Base-by-base conservation (phyloP, 179 eudicot genomes). In the Monotropa hypopitys region DNA sequence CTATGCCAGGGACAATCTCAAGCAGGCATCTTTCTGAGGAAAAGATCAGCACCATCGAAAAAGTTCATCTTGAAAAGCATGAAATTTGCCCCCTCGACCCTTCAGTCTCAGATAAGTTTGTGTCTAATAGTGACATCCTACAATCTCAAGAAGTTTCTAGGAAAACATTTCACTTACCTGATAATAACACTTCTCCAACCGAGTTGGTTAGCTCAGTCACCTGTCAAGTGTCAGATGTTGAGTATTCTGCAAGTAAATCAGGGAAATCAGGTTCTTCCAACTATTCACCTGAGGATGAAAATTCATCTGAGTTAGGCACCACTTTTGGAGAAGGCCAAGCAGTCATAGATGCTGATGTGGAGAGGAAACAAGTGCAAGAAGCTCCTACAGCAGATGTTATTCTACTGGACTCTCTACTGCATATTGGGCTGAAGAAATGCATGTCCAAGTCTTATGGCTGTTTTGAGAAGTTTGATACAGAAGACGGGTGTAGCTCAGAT, bases 401-500 rank as follows among this genome's bases (percentile, higher is more conserved):
- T n/a, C 33, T 15, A n/a, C 50, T 18, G 68, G 77, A 45, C 20
- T 46, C 70, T 47, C 49, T 33, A 35, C 38, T 15, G 68, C 74
- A 38, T 12, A 16, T 49, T 7, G 75, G 73, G 32, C 67, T 54
- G 7, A 67, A 79, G 33, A 74, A 76, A 33, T 66, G 23, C 46
- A 40, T 51, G 53, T 50, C 77, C 49, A 72, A 72, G 70, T n/a
- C 46, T 57, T 62, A 33, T 28, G 79, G 26, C 16, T 47, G 32
- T 61, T 57, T 70, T 53, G 81, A 74, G 30, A 49, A 77, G 74
- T 53, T 65, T 65, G 62, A 43, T 74, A 43, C 45, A 51, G 79
- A 76, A 66, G 81, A 75, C 33, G 70, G 70, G 35, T 73, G 59
- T 71, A 71, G 65, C 42, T 82, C 73, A 0, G 85, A 82, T 83